Conservation (phyloP, 2,329 filamentous ascomycete species). For the Westerdykella sp. region DNA sequence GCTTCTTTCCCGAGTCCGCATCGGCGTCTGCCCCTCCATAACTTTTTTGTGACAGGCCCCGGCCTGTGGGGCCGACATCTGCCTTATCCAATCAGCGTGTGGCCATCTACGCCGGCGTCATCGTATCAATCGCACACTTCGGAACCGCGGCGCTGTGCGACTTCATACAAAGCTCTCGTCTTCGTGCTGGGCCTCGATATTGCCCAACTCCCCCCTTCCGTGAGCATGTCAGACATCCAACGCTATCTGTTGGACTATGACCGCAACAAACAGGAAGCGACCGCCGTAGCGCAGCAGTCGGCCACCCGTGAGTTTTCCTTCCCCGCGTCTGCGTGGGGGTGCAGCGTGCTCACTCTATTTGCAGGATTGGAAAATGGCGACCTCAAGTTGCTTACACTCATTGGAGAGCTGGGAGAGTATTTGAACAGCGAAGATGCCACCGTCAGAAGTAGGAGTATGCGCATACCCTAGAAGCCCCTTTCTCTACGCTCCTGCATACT, state of each 20-base stretch:
- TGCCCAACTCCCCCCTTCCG: neutral
- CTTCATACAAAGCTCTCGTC: neutral
- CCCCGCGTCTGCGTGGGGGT: conserved; percentile 7
- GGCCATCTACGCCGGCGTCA: conserved; percentile 3
- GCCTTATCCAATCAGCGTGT: conserved; percentile 12
- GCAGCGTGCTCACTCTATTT: conserved; percentile 10
- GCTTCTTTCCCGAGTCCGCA: neutral
- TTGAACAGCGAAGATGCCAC: conserved; percentile 60
- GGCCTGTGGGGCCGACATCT: conserved; percentile 13
- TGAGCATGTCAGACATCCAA: conserved; percentile 48
- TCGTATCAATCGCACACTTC: conserved; percentile 1
- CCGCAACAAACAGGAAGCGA: conserved; percentile 43
- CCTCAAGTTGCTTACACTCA: conserved; percentile 55
- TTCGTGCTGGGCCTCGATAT: neutral
- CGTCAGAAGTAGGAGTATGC: conserved; percentile 52
- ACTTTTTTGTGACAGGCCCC: conserved; percentile 9
- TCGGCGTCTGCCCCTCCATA: neutral
- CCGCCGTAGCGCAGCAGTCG: conserved; percentile 38
- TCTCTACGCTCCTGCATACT: neutral
- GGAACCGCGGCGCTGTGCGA: neutral
- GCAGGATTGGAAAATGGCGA: conserved; percentile 55
- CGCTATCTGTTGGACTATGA: conserved; percentile 48
- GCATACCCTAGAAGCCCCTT: conserved; percentile 22
- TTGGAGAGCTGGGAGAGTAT: conserved; percentile 60
- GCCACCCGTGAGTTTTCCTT: conserved; percentile 32